Evolutionary conservation across 371 early-diverging fungal species (phyloP).

Genomic region (Rhizopus stolonifer): DNA sequence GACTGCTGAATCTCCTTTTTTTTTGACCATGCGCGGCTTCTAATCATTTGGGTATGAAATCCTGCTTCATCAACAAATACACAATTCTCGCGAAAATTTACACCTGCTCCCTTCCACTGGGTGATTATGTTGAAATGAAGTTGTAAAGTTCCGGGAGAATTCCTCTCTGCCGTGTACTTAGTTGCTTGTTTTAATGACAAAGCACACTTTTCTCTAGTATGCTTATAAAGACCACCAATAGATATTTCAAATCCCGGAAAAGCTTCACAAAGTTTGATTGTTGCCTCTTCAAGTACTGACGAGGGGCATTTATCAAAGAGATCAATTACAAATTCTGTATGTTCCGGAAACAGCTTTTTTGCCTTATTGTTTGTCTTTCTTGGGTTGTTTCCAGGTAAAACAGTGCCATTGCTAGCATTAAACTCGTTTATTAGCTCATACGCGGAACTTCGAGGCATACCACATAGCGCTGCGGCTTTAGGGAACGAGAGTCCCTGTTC

Average conservation of each 20-base stretch:
- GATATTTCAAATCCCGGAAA: conserved; percentile 13
- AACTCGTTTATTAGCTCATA: conserved; percentile 13
- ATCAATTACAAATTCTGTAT: conserved; percentile 14
- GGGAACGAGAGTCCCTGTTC: conserved; percentile 14
- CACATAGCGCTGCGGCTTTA: conserved; percentile 10
- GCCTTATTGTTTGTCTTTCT: neutral
- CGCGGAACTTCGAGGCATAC: conserved; percentile 15
- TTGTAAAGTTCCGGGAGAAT: conserved; percentile 6
- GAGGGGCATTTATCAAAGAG: conserved; percentile 14
- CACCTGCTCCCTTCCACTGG: conserved; percentile 3
- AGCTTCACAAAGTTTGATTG: conserved; percentile 8
- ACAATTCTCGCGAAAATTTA: conserved; percentile 4
- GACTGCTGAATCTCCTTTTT: conserved; percentile 10
- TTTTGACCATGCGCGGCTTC: conserved; percentile 20
- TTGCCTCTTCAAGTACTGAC: conserved; percentile 16
- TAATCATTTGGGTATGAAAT: conserved; percentile 3
- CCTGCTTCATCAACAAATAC: conserved; percentile 2
- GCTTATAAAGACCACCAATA: conserved; percentile 14
- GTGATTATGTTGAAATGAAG: conserved; percentile 2
- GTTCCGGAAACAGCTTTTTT: conserved; percentile 11
- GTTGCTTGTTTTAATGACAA: conserved; percentile 13
- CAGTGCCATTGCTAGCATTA: conserved; percentile 13
- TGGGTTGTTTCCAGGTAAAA: conserved; percentile 5
- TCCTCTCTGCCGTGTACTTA: conserved; percentile 6
- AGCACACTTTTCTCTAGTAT: conserved; percentile 16